Base-by-base conservation (phyloP, 805 yeast genomes). In the Saitoella complicata region DNA sequence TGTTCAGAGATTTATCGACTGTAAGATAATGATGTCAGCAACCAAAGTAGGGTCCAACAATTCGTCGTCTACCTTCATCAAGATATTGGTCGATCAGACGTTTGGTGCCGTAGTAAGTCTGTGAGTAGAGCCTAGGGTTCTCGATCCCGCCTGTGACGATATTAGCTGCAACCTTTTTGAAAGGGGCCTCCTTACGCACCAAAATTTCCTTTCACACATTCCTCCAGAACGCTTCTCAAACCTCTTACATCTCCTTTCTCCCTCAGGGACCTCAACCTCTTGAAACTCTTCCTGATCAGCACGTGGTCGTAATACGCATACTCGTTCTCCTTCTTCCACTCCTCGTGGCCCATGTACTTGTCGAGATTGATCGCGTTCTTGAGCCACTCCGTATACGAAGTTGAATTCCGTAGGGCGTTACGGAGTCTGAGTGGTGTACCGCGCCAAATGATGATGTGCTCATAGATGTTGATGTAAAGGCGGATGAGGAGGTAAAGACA, bases 41-140 rank as follows among this genome's bases (percentile, higher is more conserved):
- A 21, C 21, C 21, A 21, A 2, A 21, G 4, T 21, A 21, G 21
- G 21, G 21, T 21, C 21, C 4, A 21, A 21, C 21, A 21, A 21
- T 3, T 21, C 21, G 21, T 21, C 21, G 4, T 21, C 4, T 21
- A 21, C 21, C 21, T 53, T 75, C 76, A 0, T 55, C 51, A 44
- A 75, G 71, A 59, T 75, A 79, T 40, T 64, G 64, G 34, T 69
- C 71, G 32, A 81, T 75, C 29, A 78, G 56, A 6, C 64, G 55
- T 55, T 81, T 81, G 0, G 93, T 79, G 7, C 91, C 91, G 54
- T 73, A 79, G 57, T 80, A 78, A 40, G 82, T 65, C 58, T 80
- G 86, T 4, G 84, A 75, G 54, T 80, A 82, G 30, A 81, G 63
- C 45, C 72, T 68, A 33, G 82, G 72, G 54, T 80, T 79, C 56